Percentiles rank a stretch among this genome's conserved stretches.
Evolutionary conservation across 768 basidiomycete genomes (phyloP).

Genomic region (Hydnum rufescens): DNA sequence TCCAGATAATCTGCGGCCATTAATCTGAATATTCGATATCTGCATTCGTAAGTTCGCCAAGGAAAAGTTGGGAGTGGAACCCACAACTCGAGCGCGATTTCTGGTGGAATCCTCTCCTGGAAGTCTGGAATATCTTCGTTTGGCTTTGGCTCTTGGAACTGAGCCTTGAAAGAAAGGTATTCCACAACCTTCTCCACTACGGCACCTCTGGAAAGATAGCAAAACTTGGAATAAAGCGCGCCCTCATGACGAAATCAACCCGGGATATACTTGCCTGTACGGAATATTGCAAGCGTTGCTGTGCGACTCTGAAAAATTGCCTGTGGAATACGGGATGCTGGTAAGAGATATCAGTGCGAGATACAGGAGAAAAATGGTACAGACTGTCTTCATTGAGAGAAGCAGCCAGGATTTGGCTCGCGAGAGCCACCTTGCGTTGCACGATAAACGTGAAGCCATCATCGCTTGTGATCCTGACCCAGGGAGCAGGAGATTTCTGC

Average conservation of each 20-base stretch:
- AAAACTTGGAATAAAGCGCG: background rate
- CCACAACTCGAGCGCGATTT: slow-evolving; percentile 77
- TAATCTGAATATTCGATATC: slow-evolving; percentile 11
- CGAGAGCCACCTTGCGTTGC: slow-evolving; percentile 48
- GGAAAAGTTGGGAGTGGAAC: slow-evolving; percentile 17
- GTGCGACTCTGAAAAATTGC: slow-evolving; percentile 6
- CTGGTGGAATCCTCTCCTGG: slow-evolving; percentile 62
- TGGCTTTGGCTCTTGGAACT: slow-evolving; percentile 47
- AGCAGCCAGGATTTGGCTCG: slow-evolving; percentile 63
- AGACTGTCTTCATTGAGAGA: slow-evolving; percentile 58
- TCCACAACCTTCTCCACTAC: slow-evolving; percentile 79
- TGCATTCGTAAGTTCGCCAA: background rate
- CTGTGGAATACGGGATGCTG: background rate
- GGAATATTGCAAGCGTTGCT: slow-evolving; percentile 4
- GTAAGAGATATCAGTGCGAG: slow-evolving; percentile 4
- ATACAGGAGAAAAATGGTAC: slow-evolving; percentile 14
- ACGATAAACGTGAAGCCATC: slow-evolving; percentile 75
- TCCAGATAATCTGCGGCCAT: slow-evolving; percentile 21
- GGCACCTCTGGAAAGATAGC: slow-evolving; percentile 22
- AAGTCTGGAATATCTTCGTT: slow-evolving; percentile 79
- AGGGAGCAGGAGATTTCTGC: slow-evolving; percentile 16
- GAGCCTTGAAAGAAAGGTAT: slow-evolving; percentile 68
- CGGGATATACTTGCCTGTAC: background rate
- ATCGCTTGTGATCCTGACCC: slow-evolving; percentile 55
- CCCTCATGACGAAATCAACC: background rate